phyloP scores from a whole-genome alignment of 2,329 filamentous ascomycete species.

The Aureobasidium namibiae region DNA sequence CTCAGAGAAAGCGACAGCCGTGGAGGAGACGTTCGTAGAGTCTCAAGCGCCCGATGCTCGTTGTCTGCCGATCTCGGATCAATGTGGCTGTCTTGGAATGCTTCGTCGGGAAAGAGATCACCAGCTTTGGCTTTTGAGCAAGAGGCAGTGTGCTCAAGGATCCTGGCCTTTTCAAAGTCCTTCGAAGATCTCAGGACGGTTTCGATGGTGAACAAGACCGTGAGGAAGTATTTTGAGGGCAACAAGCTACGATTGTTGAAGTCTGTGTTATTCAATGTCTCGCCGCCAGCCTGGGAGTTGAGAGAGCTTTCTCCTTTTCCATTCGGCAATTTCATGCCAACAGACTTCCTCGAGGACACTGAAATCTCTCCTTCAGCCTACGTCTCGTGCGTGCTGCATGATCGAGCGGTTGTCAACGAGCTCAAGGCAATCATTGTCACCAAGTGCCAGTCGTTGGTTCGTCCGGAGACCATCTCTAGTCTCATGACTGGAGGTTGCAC shows the following conservation, averaged over 20 bases:
- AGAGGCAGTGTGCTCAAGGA: slow-evolving; percentile 39
- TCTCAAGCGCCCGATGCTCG: not conserved
- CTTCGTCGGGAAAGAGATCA: not conserved
- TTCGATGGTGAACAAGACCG: slow-evolving; percentile 46
- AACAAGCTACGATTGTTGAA: slow-evolving; percentile 49
- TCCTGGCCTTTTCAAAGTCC: slow-evolving; percentile 41
- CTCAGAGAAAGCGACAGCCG: not conserved
- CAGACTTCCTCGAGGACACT: slow-evolving; percentile 34
- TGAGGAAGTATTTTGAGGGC: slow-evolving; percentile 50
- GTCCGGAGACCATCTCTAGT: slow-evolving; percentile 47
- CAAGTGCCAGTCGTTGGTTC: slow-evolving; percentile 48
- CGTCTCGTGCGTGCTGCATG: slow-evolving; percentile 42
- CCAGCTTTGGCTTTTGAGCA: not conserved
- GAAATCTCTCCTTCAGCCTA: slow-evolving; percentile 46
- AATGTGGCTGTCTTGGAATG: not conserved
- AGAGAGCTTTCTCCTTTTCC: slow-evolving; percentile 48
- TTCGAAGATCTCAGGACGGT: slow-evolving; percentile 49
- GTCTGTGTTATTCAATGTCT: slow-evolving; percentile 43
- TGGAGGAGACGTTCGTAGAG: slow-evolving; percentile 3
- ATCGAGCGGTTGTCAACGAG: slow-evolving; percentile 45
- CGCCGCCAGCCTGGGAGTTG: slow-evolving; percentile 52
- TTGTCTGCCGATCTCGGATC: not conserved
- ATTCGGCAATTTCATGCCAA: slow-evolving; percentile 3
- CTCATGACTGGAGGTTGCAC: slow-evolving; percentile 40
- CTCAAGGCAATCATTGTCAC: slow-evolving; percentile 50